A percentile compares a stretch with the other conserved stretches of the same genome.
Conservation (phyloP, 306 rosid genomes). For the Acacia acuminata region DNA sequence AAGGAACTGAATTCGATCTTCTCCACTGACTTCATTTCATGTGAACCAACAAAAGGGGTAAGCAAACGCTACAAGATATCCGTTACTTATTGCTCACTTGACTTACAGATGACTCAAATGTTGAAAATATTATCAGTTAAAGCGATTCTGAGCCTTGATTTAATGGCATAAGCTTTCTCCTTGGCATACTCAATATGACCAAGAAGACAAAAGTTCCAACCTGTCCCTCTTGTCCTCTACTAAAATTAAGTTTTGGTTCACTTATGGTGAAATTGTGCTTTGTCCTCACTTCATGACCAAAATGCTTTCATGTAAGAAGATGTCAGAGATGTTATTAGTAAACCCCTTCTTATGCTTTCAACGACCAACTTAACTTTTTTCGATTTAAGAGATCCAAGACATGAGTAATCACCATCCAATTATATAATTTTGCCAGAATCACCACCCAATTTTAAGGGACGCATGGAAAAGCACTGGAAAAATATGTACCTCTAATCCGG, state of each 20-base stretch:
- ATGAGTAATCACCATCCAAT: not conserved
- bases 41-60: conserved; percentile 27
- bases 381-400: not conserved
- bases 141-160: not conserved
- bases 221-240: not conserved
- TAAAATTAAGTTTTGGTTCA: not conserved
- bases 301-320: not conserved
- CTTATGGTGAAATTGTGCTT: not conserved
- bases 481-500: conserved; percentile 83
- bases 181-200: not conserved
- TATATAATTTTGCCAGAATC: not conserved
- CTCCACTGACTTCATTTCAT: conserved; percentile 74
- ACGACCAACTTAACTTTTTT: not conserved
- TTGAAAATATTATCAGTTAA: not conserved
- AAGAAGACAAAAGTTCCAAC: not conserved
- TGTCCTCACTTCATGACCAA: not conserved
- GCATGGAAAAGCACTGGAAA: conserved; percentile 1
- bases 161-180: not conserved
- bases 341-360: not conserved
- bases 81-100: not conserved
- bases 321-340: not conserved
- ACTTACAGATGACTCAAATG: not conserved
- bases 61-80: conserved; percentile 15
- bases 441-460: not conserved
- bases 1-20: conserved; percentile 86